Evolutionary conservation across 2,329 filamentous ascomycete genomes (phyloP), one percentile per base, ranked within the genome.

Genomic region (Teratosphaeria pseudoeucalypti): DNA sequence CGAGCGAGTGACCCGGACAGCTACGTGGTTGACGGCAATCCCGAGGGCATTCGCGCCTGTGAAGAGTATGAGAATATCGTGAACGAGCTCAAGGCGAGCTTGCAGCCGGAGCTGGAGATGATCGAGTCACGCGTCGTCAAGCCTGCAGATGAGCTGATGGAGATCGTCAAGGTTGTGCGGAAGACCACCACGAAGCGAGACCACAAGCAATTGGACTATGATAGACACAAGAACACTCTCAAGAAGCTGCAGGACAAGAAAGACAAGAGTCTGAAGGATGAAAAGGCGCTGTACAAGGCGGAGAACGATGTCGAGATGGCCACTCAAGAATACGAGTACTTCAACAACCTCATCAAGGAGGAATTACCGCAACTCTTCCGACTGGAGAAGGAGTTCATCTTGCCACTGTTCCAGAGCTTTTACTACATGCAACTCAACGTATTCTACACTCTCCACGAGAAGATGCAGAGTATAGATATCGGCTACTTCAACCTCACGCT

Each of bases 361-460:
- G 94, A 99, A 76, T 79, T 99, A 63, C 94, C 94, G 32, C 90
- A 91, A 74, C 83, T 99, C 11, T 99, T 99, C 75, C 75, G 79
- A 7, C 84, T 99, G 19, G 94, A 99, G 75, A 84, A 87, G 64
- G 88, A 97, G 74, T 97, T 99, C 74, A 99, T 99, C 74, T 87
- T 90, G 66, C 94, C 94, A 2, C 84, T 99, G 7, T 99, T 99
- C 81, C 94, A 97, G 74, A 95, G 90, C 10, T 99, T 99, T 78
- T 99, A 99, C 78, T 99, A 97, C 80, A 99, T 99, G 94, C 94
- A 99, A 76, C 84, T 99, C 65, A 99, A 99, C 75, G 90, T 99
- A 65, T 99, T 97, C 75, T 99, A 99, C 76, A 99, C 94, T 0
- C 81, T 99, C 58, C 94, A 99, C 74, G 92, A 97, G 76, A 90